phyloP scores from a whole-genome alignment of 139 green algal genomes.

The Penium margaritaceum region DNA sequence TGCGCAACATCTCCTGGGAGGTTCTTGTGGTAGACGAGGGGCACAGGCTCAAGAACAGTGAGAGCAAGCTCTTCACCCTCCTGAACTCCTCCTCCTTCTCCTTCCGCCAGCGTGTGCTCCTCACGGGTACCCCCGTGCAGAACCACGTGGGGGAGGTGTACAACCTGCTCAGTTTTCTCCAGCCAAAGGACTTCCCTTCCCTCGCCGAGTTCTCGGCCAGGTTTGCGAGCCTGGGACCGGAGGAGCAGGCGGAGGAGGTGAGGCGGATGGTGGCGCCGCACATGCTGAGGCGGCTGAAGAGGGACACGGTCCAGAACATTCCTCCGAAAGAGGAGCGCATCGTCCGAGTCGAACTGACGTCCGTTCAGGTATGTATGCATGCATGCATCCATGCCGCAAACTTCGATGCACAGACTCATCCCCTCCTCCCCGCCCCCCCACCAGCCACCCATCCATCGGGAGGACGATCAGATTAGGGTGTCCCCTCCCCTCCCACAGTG shows the following conservation, averaged over 20 bases:
- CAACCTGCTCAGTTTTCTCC: slow-evolving; percentile 78
- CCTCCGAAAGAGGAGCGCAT: slow-evolving; percentile 85
- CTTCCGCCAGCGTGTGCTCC: slow-evolving; percentile 73
- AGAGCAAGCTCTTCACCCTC: slow-evolving; percentile 38
- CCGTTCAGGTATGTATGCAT: slow-evolving; percentile 46
- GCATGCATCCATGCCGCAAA: no score
- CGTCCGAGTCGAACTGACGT: slow-evolving; percentile 76
- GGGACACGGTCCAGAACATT: slow-evolving; percentile 78
- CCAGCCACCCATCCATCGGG: no score
- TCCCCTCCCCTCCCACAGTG: no score
- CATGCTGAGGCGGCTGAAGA: slow-evolving; percentile 81
- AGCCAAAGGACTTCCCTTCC: slow-evolving; percentile 65
- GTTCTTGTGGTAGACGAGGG: slow-evolving; percentile 67
- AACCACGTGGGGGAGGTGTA: slow-evolving; percentile 72
- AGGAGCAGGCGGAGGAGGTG: slow-evolving; percentile 56
- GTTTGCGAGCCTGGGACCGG: slow-evolving; percentile 16
- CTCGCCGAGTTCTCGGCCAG: slow-evolving; percentile 60
- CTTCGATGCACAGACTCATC: no score
- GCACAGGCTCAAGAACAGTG: slow-evolving; percentile 77
- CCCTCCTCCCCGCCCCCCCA: no score
- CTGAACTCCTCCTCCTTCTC: slow-evolving; percentile 36
- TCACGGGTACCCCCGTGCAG: slow-evolving; percentile 76
- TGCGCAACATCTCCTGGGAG: slow-evolving; percentile 61
- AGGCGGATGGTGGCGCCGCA: slow-evolving; percentile 73
- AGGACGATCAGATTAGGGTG: no score